These are phyloP conservation scores for Pseudopediastrum boryanum DNA, from an alignment of 139 green algal genomes.

Conservation along the genomic window DNA sequence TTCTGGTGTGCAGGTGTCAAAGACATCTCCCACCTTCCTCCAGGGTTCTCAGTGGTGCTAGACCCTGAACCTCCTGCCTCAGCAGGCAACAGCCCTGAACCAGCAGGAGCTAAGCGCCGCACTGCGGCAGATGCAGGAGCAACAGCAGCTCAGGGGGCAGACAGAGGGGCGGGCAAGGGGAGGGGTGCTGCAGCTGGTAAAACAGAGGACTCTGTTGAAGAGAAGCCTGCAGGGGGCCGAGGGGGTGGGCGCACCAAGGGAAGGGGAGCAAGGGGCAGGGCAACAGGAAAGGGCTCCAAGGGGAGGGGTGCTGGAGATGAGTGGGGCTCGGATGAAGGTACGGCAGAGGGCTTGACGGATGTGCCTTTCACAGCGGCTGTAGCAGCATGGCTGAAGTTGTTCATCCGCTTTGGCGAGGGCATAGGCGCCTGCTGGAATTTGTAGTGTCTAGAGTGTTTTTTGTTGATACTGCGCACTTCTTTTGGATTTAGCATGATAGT, in stretches of 20 bases:
- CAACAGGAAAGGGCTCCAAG: neutral
- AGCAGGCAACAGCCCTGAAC: neutral
- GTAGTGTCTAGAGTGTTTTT: too few species aligned
- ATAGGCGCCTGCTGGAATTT: too few species aligned
- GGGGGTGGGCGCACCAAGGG: conserved; percentile 14
- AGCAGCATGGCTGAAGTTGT: too few species aligned
- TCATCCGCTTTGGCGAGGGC: too few species aligned
- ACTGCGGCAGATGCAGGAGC: neutral
- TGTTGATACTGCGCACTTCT: too few species aligned
- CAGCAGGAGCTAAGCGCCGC: neutral
- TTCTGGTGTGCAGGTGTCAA: neutral
- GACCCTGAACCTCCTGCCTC: conserved; percentile 29
- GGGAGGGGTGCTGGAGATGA: neutral
- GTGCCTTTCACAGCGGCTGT: too few species aligned
- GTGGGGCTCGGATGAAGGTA: neutral
- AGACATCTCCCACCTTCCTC: conserved; percentile 16
- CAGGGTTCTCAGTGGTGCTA: neutral
- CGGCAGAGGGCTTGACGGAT: too few species aligned
- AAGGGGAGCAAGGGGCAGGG: neutral
- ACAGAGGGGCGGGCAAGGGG: neutral
- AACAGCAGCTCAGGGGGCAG: neutral
- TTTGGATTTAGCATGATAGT: too few species aligned
- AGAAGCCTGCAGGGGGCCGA: too few species aligned
- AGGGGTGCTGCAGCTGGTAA: neutral
- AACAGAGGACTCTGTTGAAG: neutral